These are phyloP conservation scores for Chlorella ohadii DNA, from an alignment of 139 green algal genomes.

Conservation along the genomic window DNA sequence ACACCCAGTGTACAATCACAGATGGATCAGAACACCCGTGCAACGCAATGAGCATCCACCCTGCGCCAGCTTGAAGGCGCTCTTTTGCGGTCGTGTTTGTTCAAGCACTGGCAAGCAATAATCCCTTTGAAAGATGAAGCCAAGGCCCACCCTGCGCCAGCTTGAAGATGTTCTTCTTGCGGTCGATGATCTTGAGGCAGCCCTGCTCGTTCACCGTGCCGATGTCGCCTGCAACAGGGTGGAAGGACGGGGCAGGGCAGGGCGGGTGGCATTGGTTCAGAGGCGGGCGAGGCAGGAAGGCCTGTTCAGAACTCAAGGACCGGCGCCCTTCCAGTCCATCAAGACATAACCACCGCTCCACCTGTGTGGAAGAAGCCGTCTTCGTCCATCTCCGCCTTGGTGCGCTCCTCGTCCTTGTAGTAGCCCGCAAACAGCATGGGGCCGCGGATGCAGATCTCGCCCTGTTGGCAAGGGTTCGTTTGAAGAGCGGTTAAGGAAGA, in stretches of 20 bases:
- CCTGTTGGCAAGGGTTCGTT: no score
- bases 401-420: slow-evolving; percentile 82
- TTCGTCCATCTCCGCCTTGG: slow-evolving; percentile 73
- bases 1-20: no score
- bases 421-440: slow-evolving; percentile 83
- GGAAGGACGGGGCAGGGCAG: neutral
- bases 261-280: no score
- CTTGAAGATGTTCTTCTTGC: slow-evolving; percentile 99
- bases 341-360: neutral
- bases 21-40: no score
- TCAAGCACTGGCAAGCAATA: no score
- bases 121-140: no score
- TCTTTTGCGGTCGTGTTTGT: slow-evolving; percentile 93
- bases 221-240: slow-evolving; percentile 81
- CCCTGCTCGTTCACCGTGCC: slow-evolving; percentile 71
- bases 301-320: no score
- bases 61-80: slow-evolving; percentile 98
- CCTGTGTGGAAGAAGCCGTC: slow-evolving; percentile 87
- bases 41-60: no score
- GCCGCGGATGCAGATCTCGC: slow-evolving; percentile 76
- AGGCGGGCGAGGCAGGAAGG: no score
- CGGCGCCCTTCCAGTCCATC: no score
- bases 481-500: no score
- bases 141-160: slow-evolving; percentile 80
- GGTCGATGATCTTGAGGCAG: slow-evolving; percentile 91